A percentile compares a stretch with the other conserved stretches of the same genome.
These are phyloP conservation scores for Prunus campanulata DNA, from an alignment of 306 rosid species.

Conservation along the genomic window DNA sequence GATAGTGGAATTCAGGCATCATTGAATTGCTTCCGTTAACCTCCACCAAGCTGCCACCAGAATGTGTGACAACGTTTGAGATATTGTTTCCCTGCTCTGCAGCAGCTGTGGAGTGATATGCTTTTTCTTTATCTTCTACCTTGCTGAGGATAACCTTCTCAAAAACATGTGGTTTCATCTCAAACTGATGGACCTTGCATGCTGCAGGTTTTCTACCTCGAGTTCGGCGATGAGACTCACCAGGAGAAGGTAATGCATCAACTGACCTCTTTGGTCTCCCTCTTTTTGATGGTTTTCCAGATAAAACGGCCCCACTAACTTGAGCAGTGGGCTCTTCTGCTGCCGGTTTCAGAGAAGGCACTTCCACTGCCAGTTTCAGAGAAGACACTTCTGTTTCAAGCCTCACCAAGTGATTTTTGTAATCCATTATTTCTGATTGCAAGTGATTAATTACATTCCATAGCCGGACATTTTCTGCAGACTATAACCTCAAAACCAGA, in stretches of 20 bases:
- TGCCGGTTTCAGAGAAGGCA: slow-evolving; percentile 32
- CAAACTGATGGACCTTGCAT: slow-evolving; percentile 17
- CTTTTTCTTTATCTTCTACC: slow-evolving; percentile 22
- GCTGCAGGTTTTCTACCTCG: slow-evolving; percentile 27
- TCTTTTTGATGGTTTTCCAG: slow-evolving; percentile 36
- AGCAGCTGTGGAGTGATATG: neutral
- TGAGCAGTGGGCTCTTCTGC: slow-evolving; percentile 27
- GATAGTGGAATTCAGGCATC: slow-evolving; percentile 22
- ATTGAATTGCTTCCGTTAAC: slow-evolving; percentile 16
- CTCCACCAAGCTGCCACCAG: slow-evolving; percentile 13
- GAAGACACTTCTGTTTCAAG: slow-evolving; percentile 46
- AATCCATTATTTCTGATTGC: slow-evolving; percentile 45
- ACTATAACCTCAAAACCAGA: slow-evolving; percentile 37
- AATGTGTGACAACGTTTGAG: slow-evolving; percentile 5
- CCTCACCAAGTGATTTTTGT: slow-evolving; percentile 36
- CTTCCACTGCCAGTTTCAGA: slow-evolving; percentile 32
- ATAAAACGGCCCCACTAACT: slow-evolving; percentile 22
- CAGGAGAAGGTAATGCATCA: slow-evolving; percentile 19
- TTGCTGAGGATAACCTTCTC: slow-evolving; percentile 41
- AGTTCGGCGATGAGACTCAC: slow-evolving; percentile 21
- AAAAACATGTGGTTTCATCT: slow-evolving; percentile 27
- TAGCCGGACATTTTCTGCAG: slow-evolving; percentile 43
- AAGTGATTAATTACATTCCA: slow-evolving; percentile 35
- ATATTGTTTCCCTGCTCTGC: slow-evolving; percentile 22
- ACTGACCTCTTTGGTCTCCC: slow-evolving; percentile 42